Evolutionary conservation across 2,329 filamentous ascomycete genomes (phyloP).

Genomic region (Tolypocladium ovalisporum): DNA sequence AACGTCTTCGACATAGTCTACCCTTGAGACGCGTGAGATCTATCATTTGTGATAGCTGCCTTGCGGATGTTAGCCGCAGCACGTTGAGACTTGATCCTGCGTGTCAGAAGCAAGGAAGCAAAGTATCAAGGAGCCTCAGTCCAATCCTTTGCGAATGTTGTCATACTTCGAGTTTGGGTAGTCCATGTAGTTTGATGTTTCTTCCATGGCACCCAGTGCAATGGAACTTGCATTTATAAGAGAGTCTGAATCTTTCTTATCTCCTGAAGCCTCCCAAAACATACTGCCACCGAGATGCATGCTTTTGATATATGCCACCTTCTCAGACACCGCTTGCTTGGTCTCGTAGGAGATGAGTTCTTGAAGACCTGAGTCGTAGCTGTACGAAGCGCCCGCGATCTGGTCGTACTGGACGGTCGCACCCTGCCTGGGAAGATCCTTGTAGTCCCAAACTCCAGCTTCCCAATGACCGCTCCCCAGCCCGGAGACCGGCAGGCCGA

Average conservation of each 20-base stretch:
- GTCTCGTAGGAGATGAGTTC: constrained; percentile 65
- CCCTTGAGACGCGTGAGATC: no score
- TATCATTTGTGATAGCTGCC: no score
- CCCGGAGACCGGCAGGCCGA: constrained; percentile 31
- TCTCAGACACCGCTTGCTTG: constrained; percentile 43
- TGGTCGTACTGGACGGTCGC: constrained; percentile 47
- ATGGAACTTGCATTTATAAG: constrained; percentile 42
- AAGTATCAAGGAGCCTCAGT: neutral
- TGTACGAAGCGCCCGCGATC: constrained; percentile 53
- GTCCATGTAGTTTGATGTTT: constrained; percentile 33
- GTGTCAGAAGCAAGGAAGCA: no score
- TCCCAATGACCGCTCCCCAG: constrained; percentile 62
- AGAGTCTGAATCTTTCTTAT: constrained; percentile 46
- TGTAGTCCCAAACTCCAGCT: constrained; percentile 69
- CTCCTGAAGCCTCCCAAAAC: constrained; percentile 75
- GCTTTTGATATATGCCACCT: constrained; percentile 52
- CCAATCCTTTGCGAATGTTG: constrained; percentile 30
- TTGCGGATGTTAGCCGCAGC: no score
- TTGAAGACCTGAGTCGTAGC: constrained; percentile 47
- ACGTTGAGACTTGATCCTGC: no score
- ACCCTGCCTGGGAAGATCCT: constrained; percentile 55
- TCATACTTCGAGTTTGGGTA: constrained; percentile 42
- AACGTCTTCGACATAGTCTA: no score
- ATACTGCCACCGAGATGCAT: constrained; percentile 62
- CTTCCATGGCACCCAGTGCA: constrained; percentile 28